Evolutionary conservation across 1,284 basidiomycete species (phyloP), one percentile per base, ranked within the genome.

Genomic region (Phylloboletellus chloephorus): DNA sequence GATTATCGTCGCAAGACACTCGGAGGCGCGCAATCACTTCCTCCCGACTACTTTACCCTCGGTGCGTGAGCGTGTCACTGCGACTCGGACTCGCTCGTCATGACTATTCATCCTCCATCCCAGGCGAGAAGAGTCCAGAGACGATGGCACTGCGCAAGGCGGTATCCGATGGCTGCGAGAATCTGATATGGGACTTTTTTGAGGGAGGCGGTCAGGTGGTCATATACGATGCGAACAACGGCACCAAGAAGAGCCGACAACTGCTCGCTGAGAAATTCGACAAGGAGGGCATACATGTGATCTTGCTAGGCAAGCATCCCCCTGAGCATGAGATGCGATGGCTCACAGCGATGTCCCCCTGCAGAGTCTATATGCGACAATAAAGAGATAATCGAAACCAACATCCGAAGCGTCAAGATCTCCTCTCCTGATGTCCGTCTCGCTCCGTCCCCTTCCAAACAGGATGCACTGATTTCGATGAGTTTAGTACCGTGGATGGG

Each of bases 171-270:
- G 89, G 85, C 12, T 88, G 96, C 51, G 92, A 98, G 65, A 74
- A 87, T 57, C 72, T 83, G 39, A 92, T 98, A 31, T 84, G 82
- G 76, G 82, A 92, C 47, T 96, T 88, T 65, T 98, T 96, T 67
- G 75, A 80, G 49, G 70, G 71, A 2, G 82, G 88, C 9, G 94
- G 94, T 0, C 95, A 99, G 63, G 94, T 98, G 12, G 91, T 95
- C 23, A 94, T 99, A 47, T 98, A 98, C 67, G 96, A 99, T 61
- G 96, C 96, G n/a, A 98, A 98, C 63, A 98, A 98, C 57, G 91
- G 92, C 1, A 82, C 80, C 8, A 71, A 73, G 33, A 73, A 71
- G 31, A 74, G 76, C 25, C 72, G 96, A 37, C 78, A 83, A 48
- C 71, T 69, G 12, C 67, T 96, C 25, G 81, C 85, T 3, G 82